Evolutionary conservation across 768 basidiomycete species (phyloP), one percentile per base, ranked within the genome.

Genomic region (Boletales sp.): DNA sequence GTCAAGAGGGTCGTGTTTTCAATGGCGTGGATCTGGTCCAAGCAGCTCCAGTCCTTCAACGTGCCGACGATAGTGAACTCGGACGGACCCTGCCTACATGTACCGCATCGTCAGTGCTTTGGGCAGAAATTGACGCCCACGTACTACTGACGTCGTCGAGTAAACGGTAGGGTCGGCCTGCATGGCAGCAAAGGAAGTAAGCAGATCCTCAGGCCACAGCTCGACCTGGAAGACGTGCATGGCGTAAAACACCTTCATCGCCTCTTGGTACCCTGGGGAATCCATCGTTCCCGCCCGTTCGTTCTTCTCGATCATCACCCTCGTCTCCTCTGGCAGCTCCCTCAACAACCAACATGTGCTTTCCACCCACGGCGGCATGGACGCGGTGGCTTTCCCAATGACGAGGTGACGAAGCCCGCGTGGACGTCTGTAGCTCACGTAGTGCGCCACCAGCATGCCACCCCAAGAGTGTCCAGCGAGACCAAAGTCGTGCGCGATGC

Each of bases 381-480:
- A 70, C 9, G 69, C 65, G 0, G 68, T 65, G 0, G 67, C 59
- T 29, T 68, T 72, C 7, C 64, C 59, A 15, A 74, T 54, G 24
- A 73, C 62, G 1, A 74, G 53, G 9, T 61, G 70, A 40, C 62
- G 68, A 11, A 79, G 51, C 0, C 75, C 75, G 0, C 45, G 19
- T 3, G 77, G 77, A n/a, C 72, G 66, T 12, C 66, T 64, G 14
- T 64, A 55, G 34, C 70, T 62, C 8, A 57, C 75, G 43, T 73
- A 77, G 35, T 75, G 70, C 6, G 66, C 53, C 0, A 67, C 78
- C 9, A 83, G 67, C 65, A 79, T 79, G 1, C 75, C 80, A 12
- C 82, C 82, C 81, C 81, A 81, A 5, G 78, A 81, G 42, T 83
- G 81, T 0, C 82, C 82, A 1, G 74, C 53, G 2, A 83, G 57